Evolutionary conservation across 1,284 basidiomycete species (phyloP), one percentile per base, ranked within the genome.

Genomic region (Abortiporus biennis): DNA sequence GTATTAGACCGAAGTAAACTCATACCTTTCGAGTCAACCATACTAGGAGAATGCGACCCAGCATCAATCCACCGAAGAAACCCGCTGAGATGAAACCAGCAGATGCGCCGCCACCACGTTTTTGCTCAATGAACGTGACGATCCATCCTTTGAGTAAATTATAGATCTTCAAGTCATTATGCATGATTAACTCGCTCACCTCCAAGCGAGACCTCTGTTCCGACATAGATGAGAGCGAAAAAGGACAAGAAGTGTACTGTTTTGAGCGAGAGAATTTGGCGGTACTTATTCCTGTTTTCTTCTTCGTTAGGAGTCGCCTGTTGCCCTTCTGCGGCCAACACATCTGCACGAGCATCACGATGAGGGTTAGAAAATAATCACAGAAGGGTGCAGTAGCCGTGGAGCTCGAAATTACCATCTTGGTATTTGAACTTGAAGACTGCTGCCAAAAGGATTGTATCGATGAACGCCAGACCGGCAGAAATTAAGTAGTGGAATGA

Each of bases 401-500:
- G n/a, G n/a, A n/a, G n/a, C n/a, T n/a, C n/a, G n/a, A n/a, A n/a
- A n/a, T 19, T 36, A 75, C 78, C 71, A 49, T 78, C 71, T 49
- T 76, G 71, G 0, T 54, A 57, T 45, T 65, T 69, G 46, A 73
- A 64, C 15, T 69, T 66, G 61, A 85, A 86, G 2, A 79, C 69
- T 1, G n/a, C 5, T 2, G 56, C 29, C 6, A 85, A 61, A 4
- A 68, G 33, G 3, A 66, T 44, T 3, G 66, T 60, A 45, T 78
- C 82, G 22, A 64, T 47, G 1, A 74, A 42, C 0, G 77, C 71
- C 3, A 85, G 56, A 1, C 68, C 78, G 1, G 85, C 64, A 0
- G 81, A 82, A 2, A 71, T 67, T 3, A 85, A 59, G 54, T 77
- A 88, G 54, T 83, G 75, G 54, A 75, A 76, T 8, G 76, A 78